phyloP scores from a whole-genome alignment of 2,329 filamentous ascomycete genomes.

The Juglanconis oblonga region DNA sequence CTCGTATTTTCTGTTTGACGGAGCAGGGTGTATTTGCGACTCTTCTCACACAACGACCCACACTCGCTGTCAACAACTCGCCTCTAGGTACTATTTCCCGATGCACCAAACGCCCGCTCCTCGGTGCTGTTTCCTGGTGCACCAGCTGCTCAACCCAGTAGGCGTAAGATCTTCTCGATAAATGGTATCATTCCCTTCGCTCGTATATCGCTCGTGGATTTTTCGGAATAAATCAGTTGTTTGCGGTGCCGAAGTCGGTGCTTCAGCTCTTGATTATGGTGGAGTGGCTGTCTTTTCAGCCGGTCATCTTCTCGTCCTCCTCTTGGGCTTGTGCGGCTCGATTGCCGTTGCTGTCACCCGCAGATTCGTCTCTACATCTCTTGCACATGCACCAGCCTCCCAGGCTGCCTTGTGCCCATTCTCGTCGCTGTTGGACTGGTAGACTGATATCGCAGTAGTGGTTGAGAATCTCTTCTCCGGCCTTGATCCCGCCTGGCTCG shows the following conservation, averaged over 20 bases:
- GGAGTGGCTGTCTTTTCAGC: neutral
- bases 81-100: too few relatives aligned
- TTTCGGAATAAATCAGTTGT: neutral
- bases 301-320: neutral
- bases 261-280: neutral
- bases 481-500: slow-evolving; percentile 60
- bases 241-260: neutral
- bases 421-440: slow-evolving; percentile 74
- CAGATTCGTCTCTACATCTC: slow-evolving; percentile 73
- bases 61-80: too few relatives aligned
- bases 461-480: slow-evolving; percentile 82
- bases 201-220: slow-evolving; percentile 6
- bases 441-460: slow-evolving; percentile 86
- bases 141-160: neutral
- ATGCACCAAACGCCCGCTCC: too few relatives aligned
- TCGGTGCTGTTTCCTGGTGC: neutral
- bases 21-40: too few relatives aligned
- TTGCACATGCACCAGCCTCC: slow-evolving; percentile 87
- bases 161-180: neutral
- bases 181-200: slow-evolving; percentile 1
- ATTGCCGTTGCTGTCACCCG: slow-evolving; percentile 7
- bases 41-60: neutral
- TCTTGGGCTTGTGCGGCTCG: neutral
- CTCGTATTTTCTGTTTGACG: neutral
- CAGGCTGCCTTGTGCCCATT: slow-evolving; percentile 84